Conservation (phyloP, 495 filamentous ascomycete species). For the Filosporella fistucella region DNA sequence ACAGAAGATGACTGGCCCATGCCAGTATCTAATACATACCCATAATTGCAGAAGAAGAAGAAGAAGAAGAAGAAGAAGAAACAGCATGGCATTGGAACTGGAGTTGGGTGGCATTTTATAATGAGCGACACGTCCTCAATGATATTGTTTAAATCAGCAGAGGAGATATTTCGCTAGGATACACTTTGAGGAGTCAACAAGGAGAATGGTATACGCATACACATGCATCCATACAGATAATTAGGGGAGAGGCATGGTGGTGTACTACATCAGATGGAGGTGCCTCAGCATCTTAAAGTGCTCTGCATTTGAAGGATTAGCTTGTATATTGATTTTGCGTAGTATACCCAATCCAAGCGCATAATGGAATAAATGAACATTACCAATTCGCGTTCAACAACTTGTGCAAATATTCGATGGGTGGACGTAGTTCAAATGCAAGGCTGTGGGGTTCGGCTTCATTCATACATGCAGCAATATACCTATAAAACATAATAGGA, state of each 20-base stretch:
- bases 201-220: conserved; percentile 12
- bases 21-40: conserved; percentile 36
- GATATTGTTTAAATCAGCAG: conserved; percentile 22
- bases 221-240: too few species aligned
- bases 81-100: conserved; percentile 14
- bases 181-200: conserved; percentile 1
- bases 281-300: not conserved
- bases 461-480: too few species aligned
- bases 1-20: conserved; percentile 98
- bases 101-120: conserved; percentile 18
- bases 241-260: conserved; percentile 1
- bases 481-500: too few species aligned
- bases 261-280: conserved; percentile 3
- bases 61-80: not conserved
- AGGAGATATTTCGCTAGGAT: conserved; percentile 10
- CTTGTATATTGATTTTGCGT: conserved; percentile 37
- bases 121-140: conserved; percentile 16
- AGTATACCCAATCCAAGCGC: conserved; percentile 25
- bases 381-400: too few species aligned
- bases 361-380: conserved; percentile 13
- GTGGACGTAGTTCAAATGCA: too few species aligned
- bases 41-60: conserved; percentile 8
- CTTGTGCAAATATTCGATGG: too few species aligned
- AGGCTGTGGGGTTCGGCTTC: too few species aligned
- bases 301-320: conserved; percentile 7